A percentile compares a stretch with the other conserved stretches of the same genome.
phyloP scores from a whole-genome alignment of 306 rosid species.

The Quercus engelmannii region DNA sequence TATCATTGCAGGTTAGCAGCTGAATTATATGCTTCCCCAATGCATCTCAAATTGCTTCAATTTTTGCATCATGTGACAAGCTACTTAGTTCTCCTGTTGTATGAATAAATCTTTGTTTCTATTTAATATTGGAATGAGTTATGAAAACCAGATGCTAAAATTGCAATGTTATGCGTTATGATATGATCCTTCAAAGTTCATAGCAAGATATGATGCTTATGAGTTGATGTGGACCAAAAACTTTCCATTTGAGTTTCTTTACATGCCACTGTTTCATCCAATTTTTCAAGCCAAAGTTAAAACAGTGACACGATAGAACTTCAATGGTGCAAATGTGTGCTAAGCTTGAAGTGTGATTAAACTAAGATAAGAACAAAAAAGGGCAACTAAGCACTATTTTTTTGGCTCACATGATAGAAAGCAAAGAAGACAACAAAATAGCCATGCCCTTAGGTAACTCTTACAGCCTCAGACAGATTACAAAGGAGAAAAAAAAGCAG shows the following conservation, averaged over 20 bases:
- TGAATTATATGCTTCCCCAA: not conserved
- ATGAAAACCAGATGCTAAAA: not conserved
- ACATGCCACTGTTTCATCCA: not conserved
- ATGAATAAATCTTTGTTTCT: constrained; percentile 3
- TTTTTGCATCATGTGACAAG: not conserved
- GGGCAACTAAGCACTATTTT: too few relatives aligned
- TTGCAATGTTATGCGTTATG: not conserved
- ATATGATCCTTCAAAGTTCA: not conserved
- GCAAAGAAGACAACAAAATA: too few relatives aligned
- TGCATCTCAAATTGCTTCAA: not conserved
- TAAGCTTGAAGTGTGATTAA: too few relatives aligned
- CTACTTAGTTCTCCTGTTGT: not conserved
- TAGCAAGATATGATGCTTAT: not conserved
- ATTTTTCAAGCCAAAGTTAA: not conserved
- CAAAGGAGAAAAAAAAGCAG: too few relatives aligned
- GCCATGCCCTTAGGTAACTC: too few relatives aligned
- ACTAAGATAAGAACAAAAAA: too few relatives aligned
- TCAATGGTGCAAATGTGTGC: not conserved
- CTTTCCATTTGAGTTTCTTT: not conserved
- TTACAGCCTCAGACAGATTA: too few relatives aligned
- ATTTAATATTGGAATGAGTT: not conserved
- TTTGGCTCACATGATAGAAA: too few relatives aligned
- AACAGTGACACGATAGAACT: not conserved
- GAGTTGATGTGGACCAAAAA: not conserved
- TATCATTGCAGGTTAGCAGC: not conserved